Evolutionary conservation across 108 stramenopile species (phyloP).

Genomic region (Pseudonitzschia multiseries): DNA sequence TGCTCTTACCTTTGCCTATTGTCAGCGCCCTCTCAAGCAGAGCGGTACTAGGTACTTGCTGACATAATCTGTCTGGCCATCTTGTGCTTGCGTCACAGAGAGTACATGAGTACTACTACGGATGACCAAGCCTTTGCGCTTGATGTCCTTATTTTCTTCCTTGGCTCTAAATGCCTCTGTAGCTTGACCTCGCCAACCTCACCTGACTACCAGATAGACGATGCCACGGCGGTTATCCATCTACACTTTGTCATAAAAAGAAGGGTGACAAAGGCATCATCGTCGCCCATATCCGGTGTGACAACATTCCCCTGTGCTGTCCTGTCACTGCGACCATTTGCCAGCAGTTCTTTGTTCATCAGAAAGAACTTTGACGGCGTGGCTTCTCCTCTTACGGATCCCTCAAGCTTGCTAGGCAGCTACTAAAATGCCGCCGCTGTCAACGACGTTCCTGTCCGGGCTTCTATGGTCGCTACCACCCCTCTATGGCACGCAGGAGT

Average conservation of each 20-base stretch:
- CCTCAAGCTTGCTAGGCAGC: too few species aligned
- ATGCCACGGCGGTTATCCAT: constrained; percentile 30
- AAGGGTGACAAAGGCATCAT: constrained; percentile 35
- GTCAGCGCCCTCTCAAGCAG: too few species aligned
- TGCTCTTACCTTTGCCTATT: constrained; percentile 7
- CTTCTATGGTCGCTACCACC: too few species aligned
- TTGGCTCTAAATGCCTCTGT: background rate
- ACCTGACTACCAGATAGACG: background rate
- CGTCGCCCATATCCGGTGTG: constrained; percentile 11
- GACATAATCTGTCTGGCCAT: too few species aligned
- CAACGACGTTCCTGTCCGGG: too few species aligned
- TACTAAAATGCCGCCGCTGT: too few species aligned
- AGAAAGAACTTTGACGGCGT: too few species aligned
- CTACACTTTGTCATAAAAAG: constrained; percentile 45
- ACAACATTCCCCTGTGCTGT: constrained; percentile 14
- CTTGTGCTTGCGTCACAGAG: too few species aligned
- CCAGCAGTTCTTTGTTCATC: background rate
- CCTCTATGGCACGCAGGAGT: too few species aligned
- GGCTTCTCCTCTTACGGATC: too few species aligned
- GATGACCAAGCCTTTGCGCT: constrained; percentile 21
- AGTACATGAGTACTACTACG: too few species aligned
- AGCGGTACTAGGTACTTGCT: too few species aligned
- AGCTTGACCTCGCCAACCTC: background rate
- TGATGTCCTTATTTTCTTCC: constrained; percentile 6
- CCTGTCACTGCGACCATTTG: background rate